Percentiles rank a stretch among this genome's conserved stretches.
These are phyloP conservation scores for Trichoderma sp. DNA, from an alignment of 2,329 filamentous ascomycete species.

Conservation along the genomic window DNA sequence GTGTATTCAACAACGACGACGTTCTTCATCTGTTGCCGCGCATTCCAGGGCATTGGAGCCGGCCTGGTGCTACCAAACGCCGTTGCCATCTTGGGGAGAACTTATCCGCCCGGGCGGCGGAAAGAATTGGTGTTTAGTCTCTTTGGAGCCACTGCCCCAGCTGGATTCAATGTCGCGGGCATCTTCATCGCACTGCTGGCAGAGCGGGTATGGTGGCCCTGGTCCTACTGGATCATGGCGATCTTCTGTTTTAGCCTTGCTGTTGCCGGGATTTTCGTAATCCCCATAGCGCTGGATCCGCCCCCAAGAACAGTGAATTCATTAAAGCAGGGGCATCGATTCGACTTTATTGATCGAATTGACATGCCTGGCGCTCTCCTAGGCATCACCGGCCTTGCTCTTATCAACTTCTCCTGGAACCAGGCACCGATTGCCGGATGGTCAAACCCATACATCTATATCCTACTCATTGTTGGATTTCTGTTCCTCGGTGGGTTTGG, in stretches of 20 bases:
- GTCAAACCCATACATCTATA: constrained; percentile 50
- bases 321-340: neutral
- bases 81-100: constrained; percentile 52
- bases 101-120: constrained; percentile 41
- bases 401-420: constrained; percentile 63
- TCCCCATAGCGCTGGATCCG: constrained; percentile 25
- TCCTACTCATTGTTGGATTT: constrained; percentile 52
- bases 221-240: constrained; percentile 40
- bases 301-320: neutral
- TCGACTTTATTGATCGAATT: constrained; percentile 25
- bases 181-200: constrained; percentile 24
- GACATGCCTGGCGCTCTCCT: constrained; percentile 35
- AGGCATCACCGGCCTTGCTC: constrained; percentile 50
- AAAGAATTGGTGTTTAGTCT: constrained; percentile 36
- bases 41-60: constrained; percentile 52
- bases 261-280: constrained; percentile 28
- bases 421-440: constrained; percentile 57
- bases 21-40: constrained; percentile 46
- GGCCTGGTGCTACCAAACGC: constrained; percentile 56
- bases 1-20: constrained; percentile 34
- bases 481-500: constrained; percentile 52
- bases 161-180: constrained; percentile 32
- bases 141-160: constrained; percentile 35
- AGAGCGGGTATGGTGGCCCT: constrained; percentile 40
- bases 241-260: constrained; percentile 30